Base-by-base conservation (phyloP, 192 early-diverging fungal species). In the Coemansia guatemalensis region DNA sequence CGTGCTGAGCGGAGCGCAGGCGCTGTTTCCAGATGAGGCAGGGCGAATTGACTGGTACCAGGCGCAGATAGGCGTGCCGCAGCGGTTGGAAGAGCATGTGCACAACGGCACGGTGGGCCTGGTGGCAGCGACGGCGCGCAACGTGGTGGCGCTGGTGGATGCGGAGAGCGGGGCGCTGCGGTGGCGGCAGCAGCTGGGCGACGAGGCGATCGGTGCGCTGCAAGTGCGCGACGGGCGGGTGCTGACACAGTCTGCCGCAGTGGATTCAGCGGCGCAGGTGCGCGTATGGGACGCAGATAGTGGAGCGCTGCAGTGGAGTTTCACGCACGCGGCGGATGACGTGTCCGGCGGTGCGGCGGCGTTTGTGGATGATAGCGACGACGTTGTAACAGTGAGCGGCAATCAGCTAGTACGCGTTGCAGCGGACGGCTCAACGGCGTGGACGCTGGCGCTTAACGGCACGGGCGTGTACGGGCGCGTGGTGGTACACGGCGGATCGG, bases 131-230 rank as follows among this genome's bases (percentile, higher is more conserved):
- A 89, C 92, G n/a, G 84, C 88, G 41, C 86, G 83, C 55, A 89
- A 91, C 64, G 85, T 88, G n/a, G 60, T 96, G 53, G 91, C 93
- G 0, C 76, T 85, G 26, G 54, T 96, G 47, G 81, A 79, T 60
- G 66, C 88, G 7, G 79, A 82, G 54, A 87, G 65, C 58, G 94
- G 94, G 4, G 82, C 84, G 47, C 77, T 91, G 58, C 84, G 75
- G 32, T 96, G 94, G 94, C 84, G 94, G 47, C 92, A 94, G 53
- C 58, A 86, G 11, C 73, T 93, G 20, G 82, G 81, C 8, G 66
- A 73, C 20, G 91, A 92, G 27, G 63, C 69, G 0, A 75, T 96
- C 48, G 60, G 73, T 25, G 61, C 67, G 4, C 72, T 91, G 41
- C 67, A 77, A 48, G 53, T 71, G 27, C 58, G 80, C 47, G 68